These are phyloP conservation scores for Haplosporangium sp. DNA, from an alignment of 371 early-diverging fungal genomes.

Conservation along the genomic window DNA sequence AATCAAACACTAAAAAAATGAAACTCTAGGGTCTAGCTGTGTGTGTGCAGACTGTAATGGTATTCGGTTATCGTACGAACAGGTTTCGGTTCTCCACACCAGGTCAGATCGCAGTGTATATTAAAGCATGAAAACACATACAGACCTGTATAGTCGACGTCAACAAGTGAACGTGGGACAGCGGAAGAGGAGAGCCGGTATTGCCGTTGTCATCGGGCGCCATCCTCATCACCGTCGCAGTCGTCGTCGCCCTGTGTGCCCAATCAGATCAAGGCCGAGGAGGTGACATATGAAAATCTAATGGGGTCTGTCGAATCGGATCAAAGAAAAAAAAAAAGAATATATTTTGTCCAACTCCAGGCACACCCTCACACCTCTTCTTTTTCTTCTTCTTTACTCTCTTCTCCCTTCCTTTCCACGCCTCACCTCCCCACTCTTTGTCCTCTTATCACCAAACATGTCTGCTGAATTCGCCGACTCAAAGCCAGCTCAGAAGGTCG, in stretches of 20 bases:
- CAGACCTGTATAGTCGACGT: too few relatives aligned
- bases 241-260: neutral
- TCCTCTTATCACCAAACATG: neutral
- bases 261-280: conserved; percentile 38
- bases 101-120: too few relatives aligned
- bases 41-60: too few relatives aligned
- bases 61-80: too few relatives aligned
- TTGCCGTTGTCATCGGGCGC: too few relatives aligned
- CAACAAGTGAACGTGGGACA: too few relatives aligned
- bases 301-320: neutral
- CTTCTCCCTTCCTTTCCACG: conserved; percentile 2
- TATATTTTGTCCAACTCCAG: neutral
- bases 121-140: too few relatives aligned
- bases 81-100: too few relatives aligned
- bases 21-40: too few relatives aligned
- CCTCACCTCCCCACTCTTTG: neutral
- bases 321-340: neutral
- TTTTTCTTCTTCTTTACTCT: conserved; percentile 6
- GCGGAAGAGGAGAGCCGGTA: too few relatives aligned
- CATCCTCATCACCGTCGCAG: too few relatives aligned
- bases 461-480: conserved; percentile 29
- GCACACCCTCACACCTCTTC: conserved; percentile 1
- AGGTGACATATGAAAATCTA: neutral
- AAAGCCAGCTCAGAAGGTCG: conserved; percentile 31
- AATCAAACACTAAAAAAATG: too few relatives aligned